Conservation (phyloP, 352 stramenopile species). For the Pythium dissimile region DNA sequence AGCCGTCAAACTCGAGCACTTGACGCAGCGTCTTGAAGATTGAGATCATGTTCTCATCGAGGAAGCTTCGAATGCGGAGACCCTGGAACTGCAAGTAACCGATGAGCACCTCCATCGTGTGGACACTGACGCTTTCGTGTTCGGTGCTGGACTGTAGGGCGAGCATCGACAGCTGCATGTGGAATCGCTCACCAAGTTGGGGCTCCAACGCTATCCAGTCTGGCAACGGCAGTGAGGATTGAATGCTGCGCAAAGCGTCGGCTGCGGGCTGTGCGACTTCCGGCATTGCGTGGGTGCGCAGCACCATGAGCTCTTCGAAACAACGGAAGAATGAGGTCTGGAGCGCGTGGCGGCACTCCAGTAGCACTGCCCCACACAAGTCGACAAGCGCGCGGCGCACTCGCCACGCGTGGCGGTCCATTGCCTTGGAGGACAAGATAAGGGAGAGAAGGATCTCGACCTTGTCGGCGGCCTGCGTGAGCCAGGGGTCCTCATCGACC, state of each 20-base stretch:
- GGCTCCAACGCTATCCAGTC: conserved; percentile 63
- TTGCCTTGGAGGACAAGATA: conserved; percentile 40
- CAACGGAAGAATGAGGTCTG: conserved; percentile 62
- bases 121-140: conserved; percentile 50
- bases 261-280: conserved; percentile 14
- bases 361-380: conserved; percentile 56
- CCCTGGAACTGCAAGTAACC: conserved; percentile 64
- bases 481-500: conserved; percentile 35
- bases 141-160: conserved; percentile 57
- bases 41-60: conserved; percentile 50
- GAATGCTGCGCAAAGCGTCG: conserved; percentile 21
- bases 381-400: conserved; percentile 55
- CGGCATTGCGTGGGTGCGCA: conserved; percentile 48
- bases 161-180: conserved; percentile 68
- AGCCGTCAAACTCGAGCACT: conserved; percentile 53
- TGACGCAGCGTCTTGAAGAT: conserved; percentile 46
- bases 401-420: conserved; percentile 47
- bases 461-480: conserved; percentile 50
- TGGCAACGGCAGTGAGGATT: conserved; percentile 25
- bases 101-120: conserved; percentile 62
- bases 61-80: conserved; percentile 28
- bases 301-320: conserved; percentile 76
- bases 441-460: conserved; percentile 58
- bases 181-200: conserved; percentile 59
- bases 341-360: conserved; percentile 47